These are phyloP conservation scores for Lolium perenne DNA, from an alignment of 176 grass and related monocot genomes.

Conservation along the genomic window DNA sequence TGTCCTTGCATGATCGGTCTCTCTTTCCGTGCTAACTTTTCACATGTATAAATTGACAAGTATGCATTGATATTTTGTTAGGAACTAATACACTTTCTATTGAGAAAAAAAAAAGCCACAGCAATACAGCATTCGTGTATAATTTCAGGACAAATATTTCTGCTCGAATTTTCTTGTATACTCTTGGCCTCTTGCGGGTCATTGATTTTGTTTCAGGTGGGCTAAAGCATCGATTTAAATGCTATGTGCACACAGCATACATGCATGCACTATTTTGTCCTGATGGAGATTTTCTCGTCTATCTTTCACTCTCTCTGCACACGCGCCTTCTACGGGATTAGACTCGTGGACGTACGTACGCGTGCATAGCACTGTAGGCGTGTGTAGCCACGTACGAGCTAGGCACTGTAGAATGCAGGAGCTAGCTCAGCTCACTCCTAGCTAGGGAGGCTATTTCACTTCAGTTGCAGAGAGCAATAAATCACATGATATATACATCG, in stretches of 20 bases:
- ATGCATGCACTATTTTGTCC: neutral
- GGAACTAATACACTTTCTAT: too few relatives aligned
- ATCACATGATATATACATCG: neutral
- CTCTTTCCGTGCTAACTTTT: too few relatives aligned
- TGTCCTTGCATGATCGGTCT: too few relatives aligned
- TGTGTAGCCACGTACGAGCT: neutral
- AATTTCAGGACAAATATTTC: too few relatives aligned
- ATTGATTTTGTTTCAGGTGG: neutral
- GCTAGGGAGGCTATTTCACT: neutral
- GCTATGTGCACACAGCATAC: neutral
- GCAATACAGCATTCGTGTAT: too few relatives aligned
- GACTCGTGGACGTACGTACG: neutral
- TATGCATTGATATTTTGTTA: too few relatives aligned
- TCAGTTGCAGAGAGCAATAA: conserved; percentile 2
- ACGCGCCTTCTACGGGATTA: conserved; percentile 11
- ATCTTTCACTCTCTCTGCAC: neutral
- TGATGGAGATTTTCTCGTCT: neutral
- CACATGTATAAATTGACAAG: too few relatives aligned
- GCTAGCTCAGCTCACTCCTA: neutral
- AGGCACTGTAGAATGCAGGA: neutral
- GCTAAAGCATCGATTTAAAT: neutral
- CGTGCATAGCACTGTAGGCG: too few relatives aligned
- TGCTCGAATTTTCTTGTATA: too few relatives aligned
- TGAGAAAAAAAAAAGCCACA: too few relatives aligned
- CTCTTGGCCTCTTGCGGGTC: neutral